Evolutionary conservation across 371 early-diverging fungal genomes (phyloP).

Genomic region (Mortierella sp.): DNA sequence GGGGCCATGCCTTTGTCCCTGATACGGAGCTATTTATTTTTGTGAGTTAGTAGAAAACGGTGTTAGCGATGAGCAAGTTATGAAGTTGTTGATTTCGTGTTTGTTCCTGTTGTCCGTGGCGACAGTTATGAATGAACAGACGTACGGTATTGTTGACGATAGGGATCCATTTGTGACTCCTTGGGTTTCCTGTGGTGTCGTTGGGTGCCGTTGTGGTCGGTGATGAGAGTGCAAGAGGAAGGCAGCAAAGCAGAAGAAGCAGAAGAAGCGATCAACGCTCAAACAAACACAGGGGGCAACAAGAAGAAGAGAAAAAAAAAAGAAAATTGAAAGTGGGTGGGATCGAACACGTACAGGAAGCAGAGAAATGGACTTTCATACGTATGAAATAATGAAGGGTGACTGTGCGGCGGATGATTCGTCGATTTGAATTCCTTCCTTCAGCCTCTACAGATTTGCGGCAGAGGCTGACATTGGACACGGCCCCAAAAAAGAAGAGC

Average conservation of each 20-base stretch:
- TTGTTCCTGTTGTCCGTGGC: not conserved
- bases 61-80: not conserved
- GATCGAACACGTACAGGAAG: not conserved
- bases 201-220: not conserved
- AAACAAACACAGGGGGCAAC: not conserved
- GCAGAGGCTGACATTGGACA: not conserved
- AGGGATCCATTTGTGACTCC: slow-evolving; percentile 38
- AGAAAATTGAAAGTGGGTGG: not conserved
- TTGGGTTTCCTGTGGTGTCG: not conserved
- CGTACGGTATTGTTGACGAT: slow-evolving; percentile 56
- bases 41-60: not conserved
- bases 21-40: slow-evolving; percentile 45
- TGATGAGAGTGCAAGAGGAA: not conserved
- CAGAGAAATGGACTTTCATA: not conserved
- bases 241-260: not conserved
- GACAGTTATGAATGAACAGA: not conserved
- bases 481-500: slow-evolving; percentile 9
- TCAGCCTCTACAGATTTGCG: not conserved
- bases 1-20: slow-evolving; percentile 22
- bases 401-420: slow-evolving; percentile 1
- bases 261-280: not conserved
- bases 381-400: not conserved
- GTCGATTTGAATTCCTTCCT: slow-evolving; percentile 1
- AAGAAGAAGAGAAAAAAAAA: not conserved
- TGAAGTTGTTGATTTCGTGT: not conserved